A percentile compares a stretch with the other conserved stretches of the same genome.
These are phyloP conservation scores for Karstenula rhodostoma DNA, from an alignment of 2,329 filamentous ascomycete genomes.

Conservation along the genomic window DNA sequence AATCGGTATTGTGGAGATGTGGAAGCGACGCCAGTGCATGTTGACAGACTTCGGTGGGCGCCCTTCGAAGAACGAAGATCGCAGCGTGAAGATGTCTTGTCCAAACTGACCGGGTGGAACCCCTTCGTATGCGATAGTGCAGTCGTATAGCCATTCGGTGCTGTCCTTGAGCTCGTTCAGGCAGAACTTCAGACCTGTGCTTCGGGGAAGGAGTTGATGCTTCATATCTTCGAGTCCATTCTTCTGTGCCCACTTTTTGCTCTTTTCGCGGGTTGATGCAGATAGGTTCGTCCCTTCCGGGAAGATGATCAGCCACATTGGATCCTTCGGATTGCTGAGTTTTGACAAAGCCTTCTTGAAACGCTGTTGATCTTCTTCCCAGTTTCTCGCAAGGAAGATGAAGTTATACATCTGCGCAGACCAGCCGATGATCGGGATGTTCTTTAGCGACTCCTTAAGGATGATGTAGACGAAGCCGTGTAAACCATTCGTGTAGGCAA, in stretches of 20 bases:
- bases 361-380: conserved; percentile 79
- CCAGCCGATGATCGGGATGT: conserved; percentile 79
- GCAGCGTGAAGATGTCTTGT: conserved; percentile 88
- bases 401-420: conserved; percentile 89
- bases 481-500: conserved; percentile 84
- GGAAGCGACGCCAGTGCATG: conserved; percentile 93
- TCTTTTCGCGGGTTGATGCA: conserved; percentile 72
- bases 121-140: conserved; percentile 94
- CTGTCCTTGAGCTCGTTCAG: conserved; percentile 76
- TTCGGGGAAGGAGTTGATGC: conserved; percentile 79
- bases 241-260: conserved; percentile 79
- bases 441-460: conserved; percentile 84
- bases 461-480: conserved; percentile 91
- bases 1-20: conserved; percentile 80
- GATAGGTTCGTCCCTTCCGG: conserved; percentile 88
- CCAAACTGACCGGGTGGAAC: conserved; percentile 77
- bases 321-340: conserved; percentile 73
- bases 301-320: conserved; percentile 91
- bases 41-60: conserved; percentile 93
- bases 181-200: conserved; percentile 82
- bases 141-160: conserved; percentile 88
- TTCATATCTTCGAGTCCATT: conserved; percentile 74
- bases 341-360: conserved; percentile 77
- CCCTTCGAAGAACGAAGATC: conserved; percentile 87
- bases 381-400: conserved; percentile 91